phyloP scores from a whole-genome alignment of 345 rosid genomes.

The Carallia brachiata region DNA sequence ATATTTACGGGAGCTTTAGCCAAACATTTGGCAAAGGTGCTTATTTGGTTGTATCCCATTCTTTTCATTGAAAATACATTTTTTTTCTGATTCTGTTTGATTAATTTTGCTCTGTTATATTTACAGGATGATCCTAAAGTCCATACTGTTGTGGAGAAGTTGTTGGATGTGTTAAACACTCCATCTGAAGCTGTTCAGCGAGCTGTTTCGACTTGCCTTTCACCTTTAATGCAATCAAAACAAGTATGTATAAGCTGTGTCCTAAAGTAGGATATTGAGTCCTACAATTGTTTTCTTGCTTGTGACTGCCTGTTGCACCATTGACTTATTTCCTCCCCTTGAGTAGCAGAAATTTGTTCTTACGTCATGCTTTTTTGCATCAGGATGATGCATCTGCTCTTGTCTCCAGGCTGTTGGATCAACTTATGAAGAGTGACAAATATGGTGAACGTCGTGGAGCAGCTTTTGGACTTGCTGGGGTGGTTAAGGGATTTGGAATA shows the following conservation, averaged over 20 bases:
- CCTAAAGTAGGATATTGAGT: constrained; percentile 3
- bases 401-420: constrained; percentile 72
- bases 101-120: constrained; percentile 4
- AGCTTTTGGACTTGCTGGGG: constrained; percentile 98
- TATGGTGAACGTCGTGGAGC: constrained; percentile 99
- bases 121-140: constrained; percentile 96
- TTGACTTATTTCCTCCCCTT: not conserved
- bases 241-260: constrained; percentile 47
- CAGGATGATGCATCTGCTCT: constrained; percentile 79
- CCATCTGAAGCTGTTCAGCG: constrained; percentile 99
- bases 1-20: constrained; percentile 96
- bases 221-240: constrained; percentile 84
- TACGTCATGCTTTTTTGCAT: constrained; percentile 16
- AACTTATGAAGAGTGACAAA: constrained; percentile 83
- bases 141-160: constrained; percentile 83
- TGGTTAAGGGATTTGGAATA: constrained; percentile 87
- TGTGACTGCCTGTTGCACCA: not conserved
- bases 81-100: not conserved
- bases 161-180: constrained; percentile 92
- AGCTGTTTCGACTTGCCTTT: constrained; percentile 83
- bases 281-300: not conserved
- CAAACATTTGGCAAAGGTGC: constrained; percentile 81
- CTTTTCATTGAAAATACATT: constrained; percentile 1
- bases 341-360: not conserved
- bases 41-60: constrained; percentile 10